Conservation (phyloP, 345 rosid species). For the Lumnitzera littorea region DNA sequence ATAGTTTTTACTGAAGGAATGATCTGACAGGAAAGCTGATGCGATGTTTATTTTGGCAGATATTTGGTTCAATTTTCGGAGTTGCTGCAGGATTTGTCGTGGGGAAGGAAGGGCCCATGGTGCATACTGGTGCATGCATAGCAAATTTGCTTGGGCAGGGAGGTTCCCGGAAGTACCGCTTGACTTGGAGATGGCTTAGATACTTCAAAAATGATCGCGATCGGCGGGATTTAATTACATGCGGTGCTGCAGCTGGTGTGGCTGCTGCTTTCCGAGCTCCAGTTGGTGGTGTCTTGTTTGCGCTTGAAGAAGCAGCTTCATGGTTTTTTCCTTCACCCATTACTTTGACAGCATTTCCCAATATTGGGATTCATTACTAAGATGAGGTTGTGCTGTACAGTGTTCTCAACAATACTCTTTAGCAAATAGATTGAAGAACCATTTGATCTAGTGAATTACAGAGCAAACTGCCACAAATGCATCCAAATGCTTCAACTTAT, state of each 20-base stretch:
- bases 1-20: too few relatives aligned
- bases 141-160: conserved; percentile 93
- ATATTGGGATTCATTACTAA: too few relatives aligned
- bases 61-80: conserved; percentile 87
- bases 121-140: conserved; percentile 94
- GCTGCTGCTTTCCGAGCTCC: conserved; percentile 99
- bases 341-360: too few relatives aligned
- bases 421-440: too few relatives aligned
- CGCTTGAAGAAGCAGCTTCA: conserved; percentile 96
- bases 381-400: too few relatives aligned
- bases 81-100: conserved; percentile 91
- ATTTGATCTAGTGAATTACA: too few relatives aligned
- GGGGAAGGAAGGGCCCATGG: conserved; percentile 99
- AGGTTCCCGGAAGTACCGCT: conserved; percentile 68
- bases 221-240: conserved; percentile 80
- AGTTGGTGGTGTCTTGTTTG: conserved; percentile 95
- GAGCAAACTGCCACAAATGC: too few relatives aligned
- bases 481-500: too few relatives aligned
- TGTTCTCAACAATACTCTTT: too few relatives aligned
- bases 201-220: conserved; percentile 86
- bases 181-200: conserved; percentile 95
- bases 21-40: too few relatives aligned
- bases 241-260: conserved; percentile 98
- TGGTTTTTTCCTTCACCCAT: conserved; percentile 28
- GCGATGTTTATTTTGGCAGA: conserved; percentile 25